phyloP scores from a whole-genome alignment of 2,329 filamentous ascomycete species.

The Endocalyx cinctus region DNA sequence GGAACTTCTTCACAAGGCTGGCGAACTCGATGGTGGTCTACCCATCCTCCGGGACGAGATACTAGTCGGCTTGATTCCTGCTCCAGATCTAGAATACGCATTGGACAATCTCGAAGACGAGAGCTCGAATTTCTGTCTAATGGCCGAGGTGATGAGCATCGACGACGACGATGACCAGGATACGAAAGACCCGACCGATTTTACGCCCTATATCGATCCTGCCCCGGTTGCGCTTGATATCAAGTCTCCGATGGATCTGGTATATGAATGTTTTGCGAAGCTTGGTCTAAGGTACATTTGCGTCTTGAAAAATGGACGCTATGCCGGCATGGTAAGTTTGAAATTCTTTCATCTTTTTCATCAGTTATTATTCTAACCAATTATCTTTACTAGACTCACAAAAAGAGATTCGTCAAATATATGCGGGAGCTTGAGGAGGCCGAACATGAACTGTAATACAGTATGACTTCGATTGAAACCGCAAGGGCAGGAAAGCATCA shows the following conservation, averaged over 20 bases:
- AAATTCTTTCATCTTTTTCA: background rate
- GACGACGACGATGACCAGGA: conserved; percentile 58
- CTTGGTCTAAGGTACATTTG: conserved; percentile 90
- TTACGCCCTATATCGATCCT: conserved; percentile 87
- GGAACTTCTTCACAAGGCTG: conserved; percentile 73
- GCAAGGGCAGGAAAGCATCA: no score
- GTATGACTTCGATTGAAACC: no score
- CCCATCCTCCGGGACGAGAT: conserved; percentile 77
- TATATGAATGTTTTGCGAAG: conserved; percentile 96
- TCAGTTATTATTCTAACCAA: conserved; percentile 9
- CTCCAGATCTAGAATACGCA: conserved; percentile 88
- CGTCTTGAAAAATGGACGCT: conserved; percentile 77
- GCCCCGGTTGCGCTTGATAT: conserved; percentile 86
- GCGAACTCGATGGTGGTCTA: conserved; percentile 87
- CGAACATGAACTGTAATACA: conserved; percentile 18
- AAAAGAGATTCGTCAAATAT: conserved; percentile 95
- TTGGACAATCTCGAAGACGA: conserved; percentile 81
- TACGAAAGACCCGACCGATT: conserved; percentile 67
- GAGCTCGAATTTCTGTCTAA: conserved; percentile 69
- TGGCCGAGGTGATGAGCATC: conserved; percentile 63
- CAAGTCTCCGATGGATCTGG: conserved; percentile 84
- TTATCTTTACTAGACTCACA: conserved; percentile 61
- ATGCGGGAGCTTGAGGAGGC: conserved; percentile 74
- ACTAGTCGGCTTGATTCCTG: conserved; percentile 86
- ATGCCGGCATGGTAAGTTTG: conserved; percentile 73